Percentiles rank a stretch among this genome's conserved stretches.
Conservation (phyloP, 2,329 filamentous ascomycete genomes). For the Fusarium tanahbumbuense region DNA sequence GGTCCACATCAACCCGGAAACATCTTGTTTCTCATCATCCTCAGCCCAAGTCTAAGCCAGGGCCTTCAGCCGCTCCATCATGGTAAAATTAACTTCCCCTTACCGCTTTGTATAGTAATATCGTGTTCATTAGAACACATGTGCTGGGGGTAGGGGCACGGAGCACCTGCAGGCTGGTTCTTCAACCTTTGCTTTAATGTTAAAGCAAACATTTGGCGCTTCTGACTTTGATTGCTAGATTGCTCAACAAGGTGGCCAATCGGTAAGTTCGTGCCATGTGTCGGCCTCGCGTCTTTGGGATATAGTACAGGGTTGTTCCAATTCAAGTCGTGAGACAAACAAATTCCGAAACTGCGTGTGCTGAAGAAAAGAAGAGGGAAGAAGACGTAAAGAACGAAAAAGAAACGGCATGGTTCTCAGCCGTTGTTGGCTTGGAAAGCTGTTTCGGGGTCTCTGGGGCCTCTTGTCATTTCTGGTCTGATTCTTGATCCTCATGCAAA, state of each 20-base stretch:
- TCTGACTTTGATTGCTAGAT: neutral
- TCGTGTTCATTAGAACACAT: conserved; percentile 1
- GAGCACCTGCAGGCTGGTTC: conserved; percentile 20
- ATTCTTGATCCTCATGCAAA: conserved; percentile 23
- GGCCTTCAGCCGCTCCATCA: conserved; percentile 25
- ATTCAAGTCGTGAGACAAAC: neutral
- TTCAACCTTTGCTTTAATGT: conserved; percentile 20
- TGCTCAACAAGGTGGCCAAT: neutral
- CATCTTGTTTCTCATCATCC: neutral
- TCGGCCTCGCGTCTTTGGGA: neutral
- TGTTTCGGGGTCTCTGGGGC: conserved; percentile 8
- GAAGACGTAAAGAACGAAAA: conserved; percentile 20
- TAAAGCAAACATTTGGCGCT: conserved; percentile 25
- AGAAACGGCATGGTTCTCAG: neutral
- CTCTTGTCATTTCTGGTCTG: conserved; percentile 24
- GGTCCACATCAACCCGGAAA: conserved; percentile 10
- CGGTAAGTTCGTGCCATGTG: neutral
- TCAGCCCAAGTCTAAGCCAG: conserved; percentile 10
- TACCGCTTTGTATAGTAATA: neutral
- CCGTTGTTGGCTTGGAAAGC: conserved; percentile 3
- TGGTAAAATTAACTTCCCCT: neutral
- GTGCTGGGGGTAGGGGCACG: conserved; percentile 25
- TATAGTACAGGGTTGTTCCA: neutral
- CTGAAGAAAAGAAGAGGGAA: conserved; percentile 14
- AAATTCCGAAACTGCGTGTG: neutral